Conservation (phyloP, 257 asterid species). For the Nicotiana attenuata region DNA sequence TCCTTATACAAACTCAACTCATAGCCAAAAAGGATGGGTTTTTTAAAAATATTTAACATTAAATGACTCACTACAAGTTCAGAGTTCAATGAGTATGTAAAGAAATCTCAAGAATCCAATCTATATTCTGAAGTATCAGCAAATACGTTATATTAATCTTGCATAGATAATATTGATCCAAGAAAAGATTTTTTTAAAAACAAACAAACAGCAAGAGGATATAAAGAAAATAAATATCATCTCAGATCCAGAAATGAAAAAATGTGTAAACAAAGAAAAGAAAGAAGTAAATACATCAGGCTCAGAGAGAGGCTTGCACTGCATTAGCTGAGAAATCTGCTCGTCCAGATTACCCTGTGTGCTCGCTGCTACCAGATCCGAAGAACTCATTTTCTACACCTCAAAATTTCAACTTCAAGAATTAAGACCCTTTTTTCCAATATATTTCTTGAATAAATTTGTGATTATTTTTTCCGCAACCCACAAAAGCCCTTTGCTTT, state of each 20-base stretch:
- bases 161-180: background rate
- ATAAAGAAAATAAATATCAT: background rate
- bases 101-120: background rate
- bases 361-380: constrained; percentile 79
- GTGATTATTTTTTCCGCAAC: background rate
- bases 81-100: background rate
- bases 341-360: constrained; percentile 83
- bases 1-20: background rate
- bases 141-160: background rate
- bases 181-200: background rate
- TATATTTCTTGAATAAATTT: background rate
- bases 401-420: background rate
- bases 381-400: constrained; percentile 52
- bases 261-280: background rate
- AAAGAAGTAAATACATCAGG: constrained; percentile 48
- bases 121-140: background rate
- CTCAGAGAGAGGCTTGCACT: constrained; percentile 92
- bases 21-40: background rate
- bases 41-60: background rate
- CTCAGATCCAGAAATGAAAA: constrained; percentile 20
- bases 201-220: background rate
- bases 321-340: constrained; percentile 92
- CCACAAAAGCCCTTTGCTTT: background rate
- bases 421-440: background rate
- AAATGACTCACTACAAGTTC: background rate